Conservation (phyloP, 345 rosid species). For the Salix udensis region DNA sequence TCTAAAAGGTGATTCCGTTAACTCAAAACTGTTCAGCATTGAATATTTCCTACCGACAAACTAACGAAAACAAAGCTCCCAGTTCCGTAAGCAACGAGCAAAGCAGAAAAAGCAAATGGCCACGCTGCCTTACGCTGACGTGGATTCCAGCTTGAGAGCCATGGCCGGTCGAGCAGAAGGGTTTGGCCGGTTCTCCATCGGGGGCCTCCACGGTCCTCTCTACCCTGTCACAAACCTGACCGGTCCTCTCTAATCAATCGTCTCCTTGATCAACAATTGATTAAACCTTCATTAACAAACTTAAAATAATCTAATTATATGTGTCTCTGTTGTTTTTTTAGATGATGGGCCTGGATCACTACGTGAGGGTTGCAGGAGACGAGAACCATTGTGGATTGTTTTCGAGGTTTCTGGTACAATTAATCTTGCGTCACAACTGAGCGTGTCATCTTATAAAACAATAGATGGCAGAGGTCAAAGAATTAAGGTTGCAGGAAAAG, state of each 20-base stretch:
- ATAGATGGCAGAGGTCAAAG: slow-evolving; percentile 93
- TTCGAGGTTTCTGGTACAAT: slow-evolving; percentile 83
- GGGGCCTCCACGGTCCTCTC: slow-evolving; percentile 70
- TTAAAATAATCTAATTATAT: background rate
- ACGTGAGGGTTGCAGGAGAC: slow-evolving; percentile 68
- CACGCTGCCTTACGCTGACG: slow-evolving; percentile 55
- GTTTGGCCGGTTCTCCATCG: slow-evolving; percentile 72
- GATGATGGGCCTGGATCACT: slow-evolving; percentile 93
- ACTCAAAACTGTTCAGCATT: too few relatives aligned
- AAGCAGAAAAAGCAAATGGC: slow-evolving; percentile 1
- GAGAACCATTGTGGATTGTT: slow-evolving; percentile 87
- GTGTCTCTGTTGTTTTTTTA: slow-evolving; percentile 6
- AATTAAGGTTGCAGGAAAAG: slow-evolving; percentile 78
- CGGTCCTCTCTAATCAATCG: slow-evolving; percentile 31
- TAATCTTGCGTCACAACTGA: slow-evolving; percentile 53
- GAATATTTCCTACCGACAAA: too few relatives aligned
- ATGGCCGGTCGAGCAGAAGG: slow-evolving; percentile 84
- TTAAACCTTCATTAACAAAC: background rate
- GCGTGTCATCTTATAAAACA: slow-evolving; percentile 79
- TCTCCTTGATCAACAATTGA: background rate
- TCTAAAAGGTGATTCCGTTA: too few relatives aligned
- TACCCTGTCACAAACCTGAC: slow-evolving; percentile 64
- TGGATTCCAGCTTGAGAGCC: slow-evolving; percentile 63
- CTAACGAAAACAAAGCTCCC: too few relatives aligned
- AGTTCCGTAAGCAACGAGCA: too few relatives aligned